Evolutionary conservation across 768 basidiomycete species (phyloP).

Genomic region (Rhodosporidiobolus sp.): DNA sequence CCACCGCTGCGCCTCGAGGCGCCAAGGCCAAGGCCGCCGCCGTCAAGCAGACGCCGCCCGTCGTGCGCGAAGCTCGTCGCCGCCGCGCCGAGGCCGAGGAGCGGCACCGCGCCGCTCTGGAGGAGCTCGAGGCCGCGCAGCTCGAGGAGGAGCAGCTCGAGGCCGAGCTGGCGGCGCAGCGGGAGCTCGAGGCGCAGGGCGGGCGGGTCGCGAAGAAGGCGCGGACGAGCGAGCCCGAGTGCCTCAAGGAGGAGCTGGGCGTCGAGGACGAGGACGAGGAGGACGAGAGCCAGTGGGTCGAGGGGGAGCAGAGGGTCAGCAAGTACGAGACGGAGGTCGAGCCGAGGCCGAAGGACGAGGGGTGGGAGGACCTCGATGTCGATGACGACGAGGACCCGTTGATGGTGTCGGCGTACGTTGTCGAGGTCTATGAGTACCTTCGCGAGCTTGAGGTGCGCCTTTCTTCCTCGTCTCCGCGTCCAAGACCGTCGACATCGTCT

Average conservation of each 20-base stretch:
- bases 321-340: slow-evolving; percentile 43
- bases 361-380: slow-evolving; percentile 87
- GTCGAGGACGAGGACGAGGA: slow-evolving; percentile 45
- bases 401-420: slow-evolving; percentile 96
- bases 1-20: slow-evolving; percentile 3
- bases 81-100: slow-evolving; percentile 29
- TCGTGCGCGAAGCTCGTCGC: slow-evolving; percentile 12
- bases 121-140: slow-evolving; percentile 14
- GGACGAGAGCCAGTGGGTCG: slow-evolving; percentile 40
- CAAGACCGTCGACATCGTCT: not conserved
- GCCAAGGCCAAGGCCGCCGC: slow-evolving; percentile 12
- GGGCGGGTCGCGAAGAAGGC: slow-evolving; percentile 37
- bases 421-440: slow-evolving; percentile 89
- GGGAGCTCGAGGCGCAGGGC: slow-evolving; percentile 33
- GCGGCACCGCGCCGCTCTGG: slow-evolving; percentile 13
- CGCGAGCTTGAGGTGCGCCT: slow-evolving; percentile 70
- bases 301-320: slow-evolving; percentile 48
- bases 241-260: slow-evolving; percentile 47
- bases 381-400: slow-evolving; percentile 90
- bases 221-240: slow-evolving; percentile 37
- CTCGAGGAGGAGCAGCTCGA: slow-evolving; percentile 31
- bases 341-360: slow-evolving; percentile 51
- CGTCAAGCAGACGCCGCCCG: slow-evolving; percentile 27
- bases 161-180: slow-evolving; percentile 15
- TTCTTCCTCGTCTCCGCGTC: not conserved